phyloP scores from a whole-genome alignment of 768 basidiomycete species.

The Hygrocybe punicea region DNA sequence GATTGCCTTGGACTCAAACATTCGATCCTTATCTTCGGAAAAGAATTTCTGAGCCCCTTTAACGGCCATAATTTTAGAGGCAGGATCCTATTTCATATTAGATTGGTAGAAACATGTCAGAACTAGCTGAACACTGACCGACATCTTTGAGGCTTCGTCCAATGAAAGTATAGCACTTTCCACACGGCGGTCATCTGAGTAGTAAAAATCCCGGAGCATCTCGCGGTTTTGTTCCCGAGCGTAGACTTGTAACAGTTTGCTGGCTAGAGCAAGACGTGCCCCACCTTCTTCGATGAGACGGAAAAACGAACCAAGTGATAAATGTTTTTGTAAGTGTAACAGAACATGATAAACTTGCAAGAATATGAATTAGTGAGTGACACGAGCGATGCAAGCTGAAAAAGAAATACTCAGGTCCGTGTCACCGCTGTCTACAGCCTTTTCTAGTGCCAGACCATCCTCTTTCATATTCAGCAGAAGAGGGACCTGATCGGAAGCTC shows the following conservation, averaged over 20 bases:
- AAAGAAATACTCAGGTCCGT: slow-evolving; percentile 76
- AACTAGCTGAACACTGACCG: slow-evolving; percentile 39
- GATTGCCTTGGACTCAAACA: slow-evolving; percentile 80
- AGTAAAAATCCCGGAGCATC: slow-evolving; percentile 94
- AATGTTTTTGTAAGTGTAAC: slow-evolving; percentile 76
- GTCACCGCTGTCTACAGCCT: slow-evolving; percentile 93
- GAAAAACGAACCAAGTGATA: slow-evolving; percentile 90
- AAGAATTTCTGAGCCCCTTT: slow-evolving; percentile 90
- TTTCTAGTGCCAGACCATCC: slow-evolving; percentile 79
- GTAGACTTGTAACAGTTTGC: slow-evolving; percentile 81
- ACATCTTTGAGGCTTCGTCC: slow-evolving; percentile 70
- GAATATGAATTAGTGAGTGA: neutral
- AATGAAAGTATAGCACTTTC: slow-evolving; percentile 89
- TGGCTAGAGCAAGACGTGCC: slow-evolving; percentile 65
- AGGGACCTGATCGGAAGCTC: slow-evolving; percentile 89
- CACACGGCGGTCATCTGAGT: slow-evolving; percentile 91
- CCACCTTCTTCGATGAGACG: slow-evolving; percentile 90
- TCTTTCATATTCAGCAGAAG: slow-evolving; percentile 93
- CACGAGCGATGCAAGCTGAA: neutral
- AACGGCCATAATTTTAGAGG: slow-evolving; percentile 65
- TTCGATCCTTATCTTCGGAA: slow-evolving; percentile 87
- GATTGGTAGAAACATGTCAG: neutral
- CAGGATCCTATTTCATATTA: slow-evolving; percentile 56
- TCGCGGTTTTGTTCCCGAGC: slow-evolving; percentile 86
- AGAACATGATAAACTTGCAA: slow-evolving; percentile 88